Percentiles rank a stretch among this genome's conserved stretches.
Evolutionary conservation across 169 alveolate genomes (phyloP).

Genomic region (Amoebophrya sp.): DNA sequence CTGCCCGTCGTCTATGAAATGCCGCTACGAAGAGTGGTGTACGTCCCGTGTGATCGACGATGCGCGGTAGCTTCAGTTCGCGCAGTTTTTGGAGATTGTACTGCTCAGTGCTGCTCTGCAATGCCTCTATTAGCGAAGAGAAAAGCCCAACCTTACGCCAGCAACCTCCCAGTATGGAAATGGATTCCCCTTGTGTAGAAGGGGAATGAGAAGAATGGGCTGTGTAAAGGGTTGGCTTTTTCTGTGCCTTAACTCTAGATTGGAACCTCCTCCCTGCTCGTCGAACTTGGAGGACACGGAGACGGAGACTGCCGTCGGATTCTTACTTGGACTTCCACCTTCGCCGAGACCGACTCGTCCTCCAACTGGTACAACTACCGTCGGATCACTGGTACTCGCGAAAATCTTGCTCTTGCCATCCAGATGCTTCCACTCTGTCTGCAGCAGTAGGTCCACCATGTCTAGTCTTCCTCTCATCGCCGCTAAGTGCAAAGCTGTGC

Average conservation of each 20-base stretch:
- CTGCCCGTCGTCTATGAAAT: background rate
- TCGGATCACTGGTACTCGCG: background rate
- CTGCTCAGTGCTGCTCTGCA: background rate
- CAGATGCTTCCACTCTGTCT: background rate
- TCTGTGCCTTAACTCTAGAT: too few species aligned
- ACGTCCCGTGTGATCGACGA: background rate
- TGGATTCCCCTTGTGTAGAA: background rate
- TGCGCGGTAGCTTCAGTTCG: background rate
- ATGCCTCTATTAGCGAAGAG: background rate
- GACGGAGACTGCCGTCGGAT: background rate
- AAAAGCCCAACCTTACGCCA: background rate
- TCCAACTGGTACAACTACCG: background rate
- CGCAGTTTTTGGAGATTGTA: background rate
- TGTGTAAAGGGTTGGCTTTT: too few species aligned
- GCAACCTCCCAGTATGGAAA: background rate
- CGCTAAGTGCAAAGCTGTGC: background rate
- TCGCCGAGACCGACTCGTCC: background rate
- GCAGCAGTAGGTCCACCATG: background rate
- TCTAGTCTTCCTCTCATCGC: slow-evolving; percentile 9
- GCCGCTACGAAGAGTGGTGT: background rate
- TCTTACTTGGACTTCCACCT: background rate
- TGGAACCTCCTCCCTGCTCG: background rate
- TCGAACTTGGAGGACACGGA: background rate
- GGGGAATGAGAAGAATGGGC: too few species aligned
- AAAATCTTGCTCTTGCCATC: background rate